These are phyloP conservation scores for Helichrysum umbraculigerum DNA, from an alignment of 129 eudicot genomes.

Conservation along the genomic window DNA sequence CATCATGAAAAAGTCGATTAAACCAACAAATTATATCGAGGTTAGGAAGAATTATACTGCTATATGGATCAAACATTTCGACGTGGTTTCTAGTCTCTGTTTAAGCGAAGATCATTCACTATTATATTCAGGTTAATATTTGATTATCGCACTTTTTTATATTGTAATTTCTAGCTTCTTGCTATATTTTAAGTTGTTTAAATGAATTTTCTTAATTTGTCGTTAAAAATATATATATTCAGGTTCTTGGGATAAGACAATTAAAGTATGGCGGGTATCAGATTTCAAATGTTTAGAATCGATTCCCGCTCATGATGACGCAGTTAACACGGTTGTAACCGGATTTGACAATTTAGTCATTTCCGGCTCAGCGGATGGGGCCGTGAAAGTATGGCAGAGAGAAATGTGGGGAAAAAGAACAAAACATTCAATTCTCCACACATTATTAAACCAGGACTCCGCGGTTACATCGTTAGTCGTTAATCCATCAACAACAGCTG, in stretches of 20 bases:
- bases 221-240: constrained; percentile 39
- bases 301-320: constrained; percentile 62
- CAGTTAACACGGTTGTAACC: constrained; percentile 47
- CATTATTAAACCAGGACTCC: constrained; percentile 60
- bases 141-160: too few species aligned
- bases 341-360: constrained; percentile 59
- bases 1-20: too few species aligned
- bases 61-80: too few species aligned
- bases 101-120: too few species aligned
- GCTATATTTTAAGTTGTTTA: too few species aligned
- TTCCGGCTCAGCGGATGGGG: constrained; percentile 67
- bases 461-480: constrained; percentile 68
- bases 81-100: too few species aligned
- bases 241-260: constrained; percentile 74
- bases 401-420: constrained; percentile 70
- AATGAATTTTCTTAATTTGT: too few species aligned
- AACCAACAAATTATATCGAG: too few species aligned
- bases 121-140: too few species aligned
- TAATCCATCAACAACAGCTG: constrained; percentile 33
- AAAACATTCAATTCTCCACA: constrained; percentile 55
- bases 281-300: constrained; percentile 61
- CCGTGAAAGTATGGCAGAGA: constrained; percentile 64
- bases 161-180: too few species aligned
- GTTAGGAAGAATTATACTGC: too few species aligned
- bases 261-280: constrained; percentile 63